A percentile compares a stretch with the other conserved stretches of the same genome.
Conservation (phyloP, 2,329 filamentous ascomycete species). For the Hortaea sp. region DNA sequence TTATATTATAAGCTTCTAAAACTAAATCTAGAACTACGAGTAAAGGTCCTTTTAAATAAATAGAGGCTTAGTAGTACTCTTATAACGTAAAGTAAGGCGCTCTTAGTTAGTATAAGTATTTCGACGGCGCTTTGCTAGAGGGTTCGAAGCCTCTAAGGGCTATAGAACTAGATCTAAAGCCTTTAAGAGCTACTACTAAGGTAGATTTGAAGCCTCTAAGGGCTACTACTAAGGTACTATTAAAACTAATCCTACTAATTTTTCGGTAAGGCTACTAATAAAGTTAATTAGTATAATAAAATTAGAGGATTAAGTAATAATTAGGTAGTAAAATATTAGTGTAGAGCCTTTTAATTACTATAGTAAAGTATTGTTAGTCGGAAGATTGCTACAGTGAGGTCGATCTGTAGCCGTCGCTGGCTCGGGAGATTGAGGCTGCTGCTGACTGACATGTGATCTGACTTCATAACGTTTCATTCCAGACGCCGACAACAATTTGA, state of each 20-base stretch:
- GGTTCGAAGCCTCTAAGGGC: no score
- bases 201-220: no score
- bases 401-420: not conserved
- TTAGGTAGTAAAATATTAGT: not conserved
- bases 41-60: not conserved
- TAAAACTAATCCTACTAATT: not conserved
- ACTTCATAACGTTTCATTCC: no score
- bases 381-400: not conserved
- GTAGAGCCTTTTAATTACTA: not conserved
- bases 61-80: not conserved
- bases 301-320: not conserved
- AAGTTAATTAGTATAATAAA: not conserved
- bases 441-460: no score
- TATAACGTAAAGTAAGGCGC: not conserved
- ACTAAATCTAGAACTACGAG: not conserved
- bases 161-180: no score
- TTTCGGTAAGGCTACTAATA: not conserved
- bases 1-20: not conserved
- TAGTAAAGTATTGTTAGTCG: not conserved
- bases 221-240: no score
- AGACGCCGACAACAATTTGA: no score
- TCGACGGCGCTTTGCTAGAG: not conserved
- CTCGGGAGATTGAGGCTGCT: no score
- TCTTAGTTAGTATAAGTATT: not conserved
- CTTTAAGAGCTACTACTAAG: no score